Conservation (phyloP, 331 rosid species). For the Prunus yedoensis region DNA sequence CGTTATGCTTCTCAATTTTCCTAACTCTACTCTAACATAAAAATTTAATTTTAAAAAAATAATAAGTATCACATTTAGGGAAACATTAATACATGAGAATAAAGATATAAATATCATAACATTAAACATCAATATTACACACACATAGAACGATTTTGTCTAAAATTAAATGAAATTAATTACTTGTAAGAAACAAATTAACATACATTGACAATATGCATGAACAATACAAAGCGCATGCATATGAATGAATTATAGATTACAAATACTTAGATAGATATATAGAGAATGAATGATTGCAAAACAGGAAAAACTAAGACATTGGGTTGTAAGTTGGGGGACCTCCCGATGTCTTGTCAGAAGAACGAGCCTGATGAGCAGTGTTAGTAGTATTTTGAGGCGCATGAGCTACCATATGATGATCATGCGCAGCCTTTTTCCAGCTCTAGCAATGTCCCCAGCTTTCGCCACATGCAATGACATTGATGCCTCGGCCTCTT, state of each 20-base stretch:
- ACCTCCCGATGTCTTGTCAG: background rate
- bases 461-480: conserved; percentile 62
- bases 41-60: no score
- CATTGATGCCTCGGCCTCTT: conserved; percentile 73
- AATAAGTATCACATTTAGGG: no score
- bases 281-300: background rate
- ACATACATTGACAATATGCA: background rate
- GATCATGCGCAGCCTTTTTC: conserved; percentile 17
- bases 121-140: no score
- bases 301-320: background rate
- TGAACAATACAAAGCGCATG: background rate
- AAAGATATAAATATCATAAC: no score
- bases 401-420: conserved; percentile 31
- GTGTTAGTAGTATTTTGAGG: background rate
- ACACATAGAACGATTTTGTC: no score
- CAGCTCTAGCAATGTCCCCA: conserved; percentile 31
- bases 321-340: conserved; percentile 2
- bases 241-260: background rate
- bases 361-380: background rate
- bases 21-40: no score
- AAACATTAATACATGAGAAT: no score
- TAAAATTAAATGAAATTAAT: background rate
- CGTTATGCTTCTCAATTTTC: no score
- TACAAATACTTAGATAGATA: background rate
- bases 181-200: background rate